phyloP scores from a whole-genome alignment of 1,139 yeast species.

The Lizanozyma gosingica region DNA sequence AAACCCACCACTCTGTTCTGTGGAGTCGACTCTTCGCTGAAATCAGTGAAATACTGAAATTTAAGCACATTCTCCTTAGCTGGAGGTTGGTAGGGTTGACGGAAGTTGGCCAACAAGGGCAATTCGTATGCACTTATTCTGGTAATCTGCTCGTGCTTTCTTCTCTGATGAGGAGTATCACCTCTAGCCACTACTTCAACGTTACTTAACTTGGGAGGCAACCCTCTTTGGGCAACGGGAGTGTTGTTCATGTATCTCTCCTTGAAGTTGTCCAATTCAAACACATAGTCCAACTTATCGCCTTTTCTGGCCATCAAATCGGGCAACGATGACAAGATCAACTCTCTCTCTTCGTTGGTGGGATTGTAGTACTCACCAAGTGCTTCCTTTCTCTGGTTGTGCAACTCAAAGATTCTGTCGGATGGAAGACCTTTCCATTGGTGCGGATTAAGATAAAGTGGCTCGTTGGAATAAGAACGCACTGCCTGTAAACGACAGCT shows the following conservation, averaged over 20 bases:
- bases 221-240: constrained; percentile 28
- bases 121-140: constrained; percentile 86
- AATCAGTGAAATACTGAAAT: constrained; percentile 64
- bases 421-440: constrained; percentile 65
- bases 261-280: constrained; percentile 38
- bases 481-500: neutral
- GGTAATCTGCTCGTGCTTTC: constrained; percentile 43
- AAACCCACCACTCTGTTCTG: constrained; percentile 65
- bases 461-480: constrained; percentile 12
- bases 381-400: constrained; percentile 45
- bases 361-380: constrained; percentile 53
- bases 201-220: constrained; percentile 33
- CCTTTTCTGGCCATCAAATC: constrained; percentile 20
- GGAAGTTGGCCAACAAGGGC: constrained; percentile 72
- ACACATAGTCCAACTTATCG: constrained; percentile 35
- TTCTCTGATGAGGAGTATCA: constrained; percentile 25
- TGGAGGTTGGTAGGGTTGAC: constrained; percentile 51
- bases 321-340: constrained; percentile 34
- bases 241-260: constrained; percentile 39
- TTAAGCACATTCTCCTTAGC: constrained; percentile 42
- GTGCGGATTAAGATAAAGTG: constrained; percentile 47
- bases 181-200: constrained; percentile 31
- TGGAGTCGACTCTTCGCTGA: constrained; percentile 62
- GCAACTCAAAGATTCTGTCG: constrained; percentile 51
- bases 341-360: constrained; percentile 38